phyloP scores from a whole-genome alignment of 371 early-diverging fungal species.

The Circinella umbellata region DNA sequence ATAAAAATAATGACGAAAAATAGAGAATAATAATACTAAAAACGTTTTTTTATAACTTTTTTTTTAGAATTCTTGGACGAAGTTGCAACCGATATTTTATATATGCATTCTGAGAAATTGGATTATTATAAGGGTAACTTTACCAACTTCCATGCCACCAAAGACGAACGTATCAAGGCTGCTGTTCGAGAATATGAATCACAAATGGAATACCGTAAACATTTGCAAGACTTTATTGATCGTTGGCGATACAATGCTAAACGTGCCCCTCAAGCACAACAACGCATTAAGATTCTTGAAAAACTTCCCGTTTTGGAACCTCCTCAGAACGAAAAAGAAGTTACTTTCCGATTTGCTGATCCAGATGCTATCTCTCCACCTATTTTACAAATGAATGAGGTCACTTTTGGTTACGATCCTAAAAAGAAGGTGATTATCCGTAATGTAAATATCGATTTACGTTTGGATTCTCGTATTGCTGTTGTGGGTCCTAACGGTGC shows the following conservation, averaged over 20 bases:
- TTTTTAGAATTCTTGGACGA: slow-evolving; percentile 91
- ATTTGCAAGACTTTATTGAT: slow-evolving; percentile 97
- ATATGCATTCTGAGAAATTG: slow-evolving; percentile 90
- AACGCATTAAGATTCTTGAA: slow-evolving; percentile 97
- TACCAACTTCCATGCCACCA: slow-evolving; percentile 85
- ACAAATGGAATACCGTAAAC: slow-evolving; percentile 91
- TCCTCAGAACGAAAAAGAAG: slow-evolving; percentile 82
- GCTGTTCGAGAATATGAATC: slow-evolving; percentile 93
- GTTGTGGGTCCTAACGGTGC: slow-evolving; percentile 93
- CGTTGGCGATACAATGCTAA: slow-evolving; percentile 99
- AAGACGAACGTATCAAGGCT: slow-evolving; percentile 89
- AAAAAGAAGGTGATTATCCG: slow-evolving; percentile 74
- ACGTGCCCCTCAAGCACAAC: slow-evolving; percentile 97
- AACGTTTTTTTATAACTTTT: not conserved
- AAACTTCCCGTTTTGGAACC: slow-evolving; percentile 92
- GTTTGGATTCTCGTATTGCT: slow-evolving; percentile 96
- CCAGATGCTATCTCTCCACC: slow-evolving; percentile 88
- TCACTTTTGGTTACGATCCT: slow-evolving; percentile 85
- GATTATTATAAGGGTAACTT: slow-evolving; percentile 97
- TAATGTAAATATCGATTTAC: slow-evolving; percentile 88
- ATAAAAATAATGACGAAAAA: not conserved
- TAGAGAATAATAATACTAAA: not conserved
- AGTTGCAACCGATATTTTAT: slow-evolving; percentile 95
- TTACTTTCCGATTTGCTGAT: slow-evolving; percentile 93
- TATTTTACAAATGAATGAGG: slow-evolving; percentile 92